Percentiles rank a stretch among this genome's conserved stretches.
Evolutionary conservation across 495 filamentous ascomycete species (phyloP).

Genomic region (Cladorrhinum samala): DNA sequence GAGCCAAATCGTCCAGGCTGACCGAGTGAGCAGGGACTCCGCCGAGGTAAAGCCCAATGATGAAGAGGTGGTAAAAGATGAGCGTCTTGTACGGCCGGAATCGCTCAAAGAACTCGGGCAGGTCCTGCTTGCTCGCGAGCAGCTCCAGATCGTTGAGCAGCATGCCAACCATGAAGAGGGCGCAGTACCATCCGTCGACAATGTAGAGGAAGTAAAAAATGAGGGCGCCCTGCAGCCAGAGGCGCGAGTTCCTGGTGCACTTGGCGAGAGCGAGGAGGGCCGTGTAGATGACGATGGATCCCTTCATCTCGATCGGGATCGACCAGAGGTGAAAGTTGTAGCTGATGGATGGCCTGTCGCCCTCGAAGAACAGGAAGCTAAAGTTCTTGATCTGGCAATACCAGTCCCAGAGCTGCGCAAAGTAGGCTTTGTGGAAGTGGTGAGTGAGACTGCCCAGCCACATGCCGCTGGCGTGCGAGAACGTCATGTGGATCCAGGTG

Average conservation of each 20-base stretch:
- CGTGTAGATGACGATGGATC: constrained; percentile 44
- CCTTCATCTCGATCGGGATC: constrained; percentile 37
- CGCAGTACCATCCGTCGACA: constrained; percentile 40
- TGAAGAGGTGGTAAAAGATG: constrained; percentile 42
- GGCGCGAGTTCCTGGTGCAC: constrained; percentile 24
- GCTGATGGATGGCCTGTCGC: constrained; percentile 28
- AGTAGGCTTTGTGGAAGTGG: constrained; percentile 28
- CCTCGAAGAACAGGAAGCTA: constrained; percentile 47
- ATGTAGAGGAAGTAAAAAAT: constrained; percentile 41
- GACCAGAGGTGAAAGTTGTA: constrained; percentile 41
- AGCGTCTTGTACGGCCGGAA: constrained; percentile 36
- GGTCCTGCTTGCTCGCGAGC: constrained; percentile 33
- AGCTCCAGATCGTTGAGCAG: constrained; percentile 45
- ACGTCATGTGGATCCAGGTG: constrained; percentile 46
- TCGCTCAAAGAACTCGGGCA: constrained; percentile 31
- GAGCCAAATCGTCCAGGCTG: constrained; percentile 28
- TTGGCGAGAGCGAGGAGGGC: constrained; percentile 37
- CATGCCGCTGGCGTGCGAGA: constrained; percentile 43
- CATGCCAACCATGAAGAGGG: constrained; percentile 42
- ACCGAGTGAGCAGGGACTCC: constrained; percentile 39
- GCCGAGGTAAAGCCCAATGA: constrained; percentile 36
- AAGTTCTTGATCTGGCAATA: constrained; percentile 55
- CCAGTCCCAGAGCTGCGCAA: constrained; percentile 47
- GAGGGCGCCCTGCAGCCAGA: constrained; percentile 27
- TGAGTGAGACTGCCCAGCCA: constrained; percentile 22